Evolutionary conservation across 495 filamentous ascomycete genomes (phyloP), one percentile per base, ranked within the genome.

Genomic region (Mycothermus thermophilus): DNA sequence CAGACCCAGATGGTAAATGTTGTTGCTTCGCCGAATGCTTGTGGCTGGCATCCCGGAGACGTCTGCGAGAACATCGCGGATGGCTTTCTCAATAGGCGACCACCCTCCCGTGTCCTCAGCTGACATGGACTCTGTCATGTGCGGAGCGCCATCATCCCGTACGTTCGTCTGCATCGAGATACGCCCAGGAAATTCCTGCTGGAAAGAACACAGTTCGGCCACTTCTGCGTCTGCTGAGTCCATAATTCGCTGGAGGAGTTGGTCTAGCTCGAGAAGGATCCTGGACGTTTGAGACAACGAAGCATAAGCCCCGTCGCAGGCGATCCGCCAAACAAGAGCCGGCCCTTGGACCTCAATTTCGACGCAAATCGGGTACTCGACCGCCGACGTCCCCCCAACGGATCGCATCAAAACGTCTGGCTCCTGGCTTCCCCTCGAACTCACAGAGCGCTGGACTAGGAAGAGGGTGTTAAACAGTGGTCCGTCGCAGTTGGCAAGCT

Each of bases 1-100:
- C 23, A 94, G 64, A 5, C 88, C 87, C 5, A 96, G 66, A 43
- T 82, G 75, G 50, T 88, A 92, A 15, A 94, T 80, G 15, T 70
- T 83, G 25, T 75, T 64, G n/a, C 59, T 55, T 19, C 66, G 65
- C 6, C 60, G 52, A 23, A 95, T 86, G 8, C 67, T 58, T 2
- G 67, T 46, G n/a, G 64, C 56, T 0, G 77, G 53, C 0, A 83
- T 51, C 8, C 67, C 69, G 0, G 82, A 77, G 4, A 85, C 60
- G 19, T 73, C 55, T 0, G 77, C 64, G 11, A 94, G 64, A 2
- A 77, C 69, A 28, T 64, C 58, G 0, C 78, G 62, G 35, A 94
- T 69, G 0, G 40, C 59, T 3, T 49, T 43, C 42, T 78, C 77
- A 0, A 48, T 42, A 4, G 42, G 31, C 8, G 63, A 65, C 54